Evolutionary conservation across 2,329 filamentous ascomycete species (phyloP).

Genomic region (Calonectria naviculata): DNA sequence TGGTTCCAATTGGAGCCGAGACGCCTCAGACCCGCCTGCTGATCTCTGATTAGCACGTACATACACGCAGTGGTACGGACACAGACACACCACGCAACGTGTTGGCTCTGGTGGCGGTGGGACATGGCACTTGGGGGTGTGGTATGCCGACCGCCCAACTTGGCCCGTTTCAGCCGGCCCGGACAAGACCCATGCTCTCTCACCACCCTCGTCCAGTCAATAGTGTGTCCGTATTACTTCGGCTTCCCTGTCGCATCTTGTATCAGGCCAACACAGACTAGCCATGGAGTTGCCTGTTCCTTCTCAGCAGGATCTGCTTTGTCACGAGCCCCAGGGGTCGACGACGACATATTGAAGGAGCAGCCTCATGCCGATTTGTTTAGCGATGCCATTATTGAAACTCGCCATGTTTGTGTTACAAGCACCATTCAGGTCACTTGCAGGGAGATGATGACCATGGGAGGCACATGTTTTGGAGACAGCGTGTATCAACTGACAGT

Average conservation of each 20-base stretch:
- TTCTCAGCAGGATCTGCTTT: slow-evolving; percentile 5
- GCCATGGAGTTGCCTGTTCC: slow-evolving; percentile 5
- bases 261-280: slow-evolving; percentile 13
- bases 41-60: slow-evolving; percentile 13
- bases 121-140: slow-evolving; percentile 4
- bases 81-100: slow-evolving; percentile 5
- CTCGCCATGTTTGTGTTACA: not conserved
- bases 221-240: slow-evolving; percentile 15
- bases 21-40: slow-evolving; percentile 1
- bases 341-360: not conserved
- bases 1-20: slow-evolving; percentile 4
- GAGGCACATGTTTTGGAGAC: not conserved
- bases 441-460: not conserved
- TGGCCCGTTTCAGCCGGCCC: slow-evolving; percentile 10
- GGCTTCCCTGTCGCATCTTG: slow-evolving; percentile 15
- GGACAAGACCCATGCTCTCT: slow-evolving; percentile 8
- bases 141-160: slow-evolving; percentile 11
- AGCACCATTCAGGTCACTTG: not conserved
- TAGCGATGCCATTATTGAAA: not conserved
- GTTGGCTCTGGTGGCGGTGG: slow-evolving; percentile 7
- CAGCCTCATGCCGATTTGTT: not conserved
- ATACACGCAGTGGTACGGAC: not conserved
- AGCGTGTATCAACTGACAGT: not conserved
- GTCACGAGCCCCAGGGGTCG: not conserved
- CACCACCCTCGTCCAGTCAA: slow-evolving; percentile 11